Base-by-base conservation (phyloP, 208 protist genomes). In the Naegleria fowleri region DNA sequence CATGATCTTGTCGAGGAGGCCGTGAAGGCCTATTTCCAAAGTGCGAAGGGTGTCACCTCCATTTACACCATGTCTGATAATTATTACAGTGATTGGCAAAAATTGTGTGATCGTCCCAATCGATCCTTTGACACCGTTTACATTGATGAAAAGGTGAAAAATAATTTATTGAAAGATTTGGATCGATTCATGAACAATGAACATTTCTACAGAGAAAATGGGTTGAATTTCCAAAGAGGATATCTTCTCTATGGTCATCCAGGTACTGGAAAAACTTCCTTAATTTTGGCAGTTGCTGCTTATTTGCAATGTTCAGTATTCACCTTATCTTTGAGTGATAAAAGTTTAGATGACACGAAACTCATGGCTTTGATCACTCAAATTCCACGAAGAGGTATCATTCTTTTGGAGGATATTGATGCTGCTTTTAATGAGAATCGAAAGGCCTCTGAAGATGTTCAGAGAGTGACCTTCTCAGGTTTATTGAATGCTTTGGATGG, bases 401-500 rank as follows among this genome's bases (percentile, higher is more conserved):
- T 67, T 67, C 55, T 67, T 29, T 67, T 67, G 13, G 55, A 67
- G 90, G 98, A 99, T 92, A 95, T 99, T 83, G 98, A 98, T 93
- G 94, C 96, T 75, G 96, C 97, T 67, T 99, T 99, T 91, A 94
- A 92, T 48, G n/a, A 55, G 9, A 40, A 40, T 84, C 29, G 84
- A 58, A 83, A 52, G 33, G 38, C 75, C 83, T 58, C 25, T 38
- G 90, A 25, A 75, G 84, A 3, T 25, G 25, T 29, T 39, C 86
- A 58, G 83, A 86, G 38, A 83, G 7, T 90, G 36, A 98, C 97
- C 0, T 98, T 99, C 94, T 97, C 94, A 75, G 98, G 97, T 5
- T 92, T 99, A 5, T 95, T 99, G 38, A 99, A 99, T 93, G 96
- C 97, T 0, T 92, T 99, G 4, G 98, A 99, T 90, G 98, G 98